phyloP scores from a whole-genome alignment of 768 basidiomycete species.

The Sporobolomyces pararoseus region DNA sequence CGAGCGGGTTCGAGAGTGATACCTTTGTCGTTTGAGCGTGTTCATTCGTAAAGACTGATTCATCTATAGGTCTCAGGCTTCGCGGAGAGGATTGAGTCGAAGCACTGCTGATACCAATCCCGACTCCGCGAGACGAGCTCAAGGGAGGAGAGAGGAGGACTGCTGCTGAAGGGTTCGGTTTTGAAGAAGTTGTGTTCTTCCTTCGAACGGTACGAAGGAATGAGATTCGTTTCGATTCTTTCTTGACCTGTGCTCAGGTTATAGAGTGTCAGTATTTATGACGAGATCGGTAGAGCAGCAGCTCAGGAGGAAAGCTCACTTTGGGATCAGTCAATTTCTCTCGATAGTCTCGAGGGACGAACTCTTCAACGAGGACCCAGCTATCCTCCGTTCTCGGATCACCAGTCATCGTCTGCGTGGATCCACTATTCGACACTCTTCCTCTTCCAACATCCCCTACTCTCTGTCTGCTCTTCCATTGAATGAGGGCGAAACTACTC shows the following conservation, averaged over 20 bases:
- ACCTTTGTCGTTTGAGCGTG: slow-evolving; percentile 20
- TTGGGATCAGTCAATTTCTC: slow-evolving; percentile 58
- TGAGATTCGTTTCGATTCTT: slow-evolving; percentile 37
- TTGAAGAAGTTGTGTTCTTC: slow-evolving; percentile 3
- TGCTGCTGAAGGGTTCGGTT: not conserved
- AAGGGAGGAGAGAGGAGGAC: not conserved
- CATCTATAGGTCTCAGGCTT: slow-evolving; percentile 26
- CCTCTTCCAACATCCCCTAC: slow-evolving; percentile 16
- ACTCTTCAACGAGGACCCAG: slow-evolving; percentile 85
- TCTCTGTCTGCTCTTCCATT: slow-evolving; percentile 72
- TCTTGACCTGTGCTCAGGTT: slow-evolving; percentile 25
- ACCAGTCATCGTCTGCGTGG: not conserved
- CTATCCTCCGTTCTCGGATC: slow-evolving; percentile 72
- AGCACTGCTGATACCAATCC: not conserved
- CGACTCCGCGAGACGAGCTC: not conserved
- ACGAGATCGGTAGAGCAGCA: not conserved
- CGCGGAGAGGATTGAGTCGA: not conserved
- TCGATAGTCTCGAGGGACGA: slow-evolving; percentile 81
- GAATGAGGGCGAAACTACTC: slow-evolving; percentile 58
- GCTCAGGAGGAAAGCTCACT: no score
- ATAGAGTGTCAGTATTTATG: not conserved
- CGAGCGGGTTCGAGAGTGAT: slow-evolving; percentile 28
- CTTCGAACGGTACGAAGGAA: slow-evolving; percentile 44
- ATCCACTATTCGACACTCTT: not conserved
- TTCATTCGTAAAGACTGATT: slow-evolving; percentile 20